Base-by-base conservation (phyloP, 169 alveolate genomes). In the Plasmodium inui region DNA sequence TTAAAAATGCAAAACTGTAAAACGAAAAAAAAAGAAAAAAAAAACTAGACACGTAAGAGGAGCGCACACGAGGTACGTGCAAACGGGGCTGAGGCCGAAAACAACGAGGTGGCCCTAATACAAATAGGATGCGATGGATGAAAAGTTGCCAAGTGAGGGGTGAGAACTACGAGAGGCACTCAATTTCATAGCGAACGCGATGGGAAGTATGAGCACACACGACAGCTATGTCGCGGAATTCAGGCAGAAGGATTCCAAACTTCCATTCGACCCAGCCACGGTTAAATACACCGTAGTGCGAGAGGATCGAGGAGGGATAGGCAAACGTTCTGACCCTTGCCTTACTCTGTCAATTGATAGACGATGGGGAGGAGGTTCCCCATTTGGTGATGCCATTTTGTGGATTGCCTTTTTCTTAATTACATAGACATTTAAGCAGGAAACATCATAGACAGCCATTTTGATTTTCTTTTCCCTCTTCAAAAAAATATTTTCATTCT, bases 371-470 rank as follows among this genome's bases (percentile, higher is more conserved):
- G 32, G 28, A n/a, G 34, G 30, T 26, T 30, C 61, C n/a, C 34
- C 34, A 76, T 37, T 76, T 34, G 14, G 28, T 76, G 19, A 12
- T n/a, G 10, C 14, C 44, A 10, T 26, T 6, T 84, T 19, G 2
- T 34, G 32, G 3, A 37, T 57, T 37, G 39, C 22, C 46, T 89
- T 67, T 28, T 89, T 89, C 82, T 53, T 89, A 57, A 50, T 39
- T 12, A 61, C 50, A 26, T 79, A 89, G 32, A 67, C 7, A 41
- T 61, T 89, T 80, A 80, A 22, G 61, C 94, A 89, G 1, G 91
- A 89, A 67, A 89, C 94, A 28, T 89, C 94, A 80, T 89, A 89
- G 14, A 81, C 90, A 17, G 94, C 85, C 53, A 80, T 89, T 89
- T 89, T 89, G 3, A 89, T 37, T 41, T 67, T 57, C 30, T 71